Evolutionary conservation across 2,329 filamentous ascomycete species (phyloP), one percentile per base, ranked within the genome.

Genomic region (Botrytis medusae): DNA sequence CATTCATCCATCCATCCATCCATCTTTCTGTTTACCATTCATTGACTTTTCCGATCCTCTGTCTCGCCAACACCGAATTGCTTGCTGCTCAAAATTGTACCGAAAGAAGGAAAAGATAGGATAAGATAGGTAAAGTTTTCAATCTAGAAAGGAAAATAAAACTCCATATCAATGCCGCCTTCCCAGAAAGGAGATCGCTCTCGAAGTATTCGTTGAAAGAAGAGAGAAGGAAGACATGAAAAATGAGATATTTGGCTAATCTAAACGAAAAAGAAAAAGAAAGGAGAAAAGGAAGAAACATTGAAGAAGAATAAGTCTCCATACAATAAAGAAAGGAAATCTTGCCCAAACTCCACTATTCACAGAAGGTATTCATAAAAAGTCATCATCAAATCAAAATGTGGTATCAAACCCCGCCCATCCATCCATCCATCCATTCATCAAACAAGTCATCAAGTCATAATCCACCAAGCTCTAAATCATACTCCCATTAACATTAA

Each of bases 401-500:
- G 32, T 68, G 64, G 64, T 68, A 68, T 68, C 64, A 68, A 68
- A 68, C 46, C 64, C 46, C 25, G n/a, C n/a, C 51, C 46, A 34
- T n/a, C 46, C 4, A 37, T 67, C 46, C 46, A 48, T 51, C 48
- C 44, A 67, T 46, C 40, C 61, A 63, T 51, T 29, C 14, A 37
- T 67, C 34, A 64, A 63, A n/a, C 22, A 32, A 63, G 12, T 18
- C 37, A 42, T 63, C 37, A 63, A 54, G 57, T 34, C 37, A 63
- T n/a, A 63, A 63, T 29, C 40, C 37, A 18, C 40, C 37, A 63
- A 22, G 29, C 25, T 40, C 69, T 68, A 92, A 79, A 92, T 91
- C 89, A 91, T 91, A 83, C 90, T 91, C 62, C 93, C 93, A 80
- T 95, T 95, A 76, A 95, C 89, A 80, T 90, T 92, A 78, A 96